These are phyloP conservation scores for grape (Vitis vinifera) DNA, from an alignment of 164 flowering plant species.

Conservation along the genomic window DNA sequence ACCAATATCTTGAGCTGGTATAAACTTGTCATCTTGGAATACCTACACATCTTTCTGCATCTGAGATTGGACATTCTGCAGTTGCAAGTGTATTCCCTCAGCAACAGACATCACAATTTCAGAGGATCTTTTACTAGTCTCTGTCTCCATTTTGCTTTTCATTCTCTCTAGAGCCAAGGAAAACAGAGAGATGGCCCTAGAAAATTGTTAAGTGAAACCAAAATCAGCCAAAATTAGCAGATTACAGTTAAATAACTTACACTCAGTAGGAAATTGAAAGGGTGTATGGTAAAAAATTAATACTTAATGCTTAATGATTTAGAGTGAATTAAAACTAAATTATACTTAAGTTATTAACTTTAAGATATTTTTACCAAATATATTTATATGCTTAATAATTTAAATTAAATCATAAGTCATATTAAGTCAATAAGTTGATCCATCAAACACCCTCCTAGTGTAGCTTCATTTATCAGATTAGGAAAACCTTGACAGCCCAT, in stretches of 20 bases:
- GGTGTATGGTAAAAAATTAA: background rate
- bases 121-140: constrained; percentile 57
- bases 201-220: constrained; percentile 13
- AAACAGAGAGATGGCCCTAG: constrained; percentile 62
- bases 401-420: no score
- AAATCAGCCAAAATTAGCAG: constrained; percentile 7
- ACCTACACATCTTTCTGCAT: constrained; percentile 74
- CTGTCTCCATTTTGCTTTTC: constrained; percentile 52
- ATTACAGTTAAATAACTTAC: no score
- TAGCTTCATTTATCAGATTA: constrained; percentile 3
- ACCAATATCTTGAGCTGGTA: background rate
- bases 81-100: constrained; percentile 50
- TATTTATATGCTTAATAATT: no score
- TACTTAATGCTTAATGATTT: no score
- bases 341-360: no score
- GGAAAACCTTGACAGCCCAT: constrained; percentile 60
- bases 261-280: background rate
- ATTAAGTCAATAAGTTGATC: no score
- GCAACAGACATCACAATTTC: constrained; percentile 60
- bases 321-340: no score
- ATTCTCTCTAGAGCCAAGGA: constrained; percentile 56
- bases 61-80: constrained; percentile 60
- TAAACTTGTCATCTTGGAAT: constrained; percentile 7
- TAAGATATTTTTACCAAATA: no score
- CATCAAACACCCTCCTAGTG: no score